Percentiles rank a stretch among this genome's conserved stretches.
These are phyloP conservation scores for Didymella pinodella DNA, from an alignment of 2,329 filamentous ascomycete genomes.

Conservation along the genomic window DNA sequence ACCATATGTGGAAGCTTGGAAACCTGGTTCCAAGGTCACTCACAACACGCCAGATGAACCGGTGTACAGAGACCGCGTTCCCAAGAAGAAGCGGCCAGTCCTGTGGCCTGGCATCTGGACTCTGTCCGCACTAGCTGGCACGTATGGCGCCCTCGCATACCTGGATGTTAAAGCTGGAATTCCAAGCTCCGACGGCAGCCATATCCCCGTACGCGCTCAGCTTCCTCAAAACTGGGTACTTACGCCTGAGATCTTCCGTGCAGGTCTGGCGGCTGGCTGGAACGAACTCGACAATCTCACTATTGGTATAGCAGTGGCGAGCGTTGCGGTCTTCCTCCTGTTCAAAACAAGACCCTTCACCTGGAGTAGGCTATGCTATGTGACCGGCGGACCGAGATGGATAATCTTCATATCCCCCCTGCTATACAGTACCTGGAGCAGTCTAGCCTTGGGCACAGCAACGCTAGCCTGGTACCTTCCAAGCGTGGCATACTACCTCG, in stretches of 20 bases:
- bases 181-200: slow-evolving; percentile 3
- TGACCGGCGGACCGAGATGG: slow-evolving; percentile 24
- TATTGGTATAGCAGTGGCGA: slow-evolving; percentile 20
- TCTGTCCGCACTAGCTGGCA: slow-evolving; percentile 17
- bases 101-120: slow-evolving; percentile 28
- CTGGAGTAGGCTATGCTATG: slow-evolving; percentile 22
- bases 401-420: slow-evolving; percentile 25
- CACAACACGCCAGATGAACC: slow-evolving; percentile 9
- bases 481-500: slow-evolving; percentile 24
- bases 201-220: slow-evolving; percentile 10
- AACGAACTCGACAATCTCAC: slow-evolving; percentile 27
- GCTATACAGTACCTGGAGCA: slow-evolving; percentile 16
- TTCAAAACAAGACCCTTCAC: slow-evolving; percentile 16
- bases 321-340: slow-evolving; percentile 18
- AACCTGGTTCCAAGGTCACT: not conserved
- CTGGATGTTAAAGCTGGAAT: slow-evolving; percentile 18
- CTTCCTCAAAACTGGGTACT: slow-evolving; percentile 25
- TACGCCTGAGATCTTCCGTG: slow-evolving; percentile 18
- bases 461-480: slow-evolving; percentile 23
- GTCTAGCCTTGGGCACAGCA: slow-evolving; percentile 15
- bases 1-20: not conserved
- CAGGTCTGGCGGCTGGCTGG: slow-evolving; percentile 24
- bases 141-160: slow-evolving; percentile 21
- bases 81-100: slow-evolving; percentile 14
- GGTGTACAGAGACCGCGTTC: slow-evolving; percentile 16